Base-by-base conservation (phyloP, 495 filamentous ascomycete genomes). In the Penicillium atrosanguineum region DNA sequence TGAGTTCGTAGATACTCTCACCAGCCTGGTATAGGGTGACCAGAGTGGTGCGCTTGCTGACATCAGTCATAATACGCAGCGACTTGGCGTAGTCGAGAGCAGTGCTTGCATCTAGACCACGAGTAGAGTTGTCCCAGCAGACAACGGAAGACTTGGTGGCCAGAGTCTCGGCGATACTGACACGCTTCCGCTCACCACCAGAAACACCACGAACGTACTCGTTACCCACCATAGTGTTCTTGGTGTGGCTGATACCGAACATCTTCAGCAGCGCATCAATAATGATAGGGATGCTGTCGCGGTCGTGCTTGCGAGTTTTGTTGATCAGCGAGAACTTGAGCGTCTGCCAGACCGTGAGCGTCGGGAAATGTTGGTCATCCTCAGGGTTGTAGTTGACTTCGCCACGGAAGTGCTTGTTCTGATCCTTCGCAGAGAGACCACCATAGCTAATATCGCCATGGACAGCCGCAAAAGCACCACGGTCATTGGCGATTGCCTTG, bases 21-120 rank as follows among this genome's bases (percentile, higher is more conserved):
- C 89, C 87, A 1, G 88, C 88, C 63, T 94, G 89, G 70, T 94
- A 94, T 1, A 94, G 73, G 1, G 89, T 93, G 19, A 90, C 89
- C 29, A 95, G 76, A 0, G 89, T 92, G 6, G 90, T 94, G 12
- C 86, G 83, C 60, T 90, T 82, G 61, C 80, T 87, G 50, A 94
- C 82, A 53, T 91, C 88, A 19, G 91, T 93, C 83, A 94, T 90
- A 56, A 90, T 86, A 12, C 89, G 81, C 31, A 93, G 69, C 0
- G 85, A 87, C 52, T 83, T 87, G 18, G 87, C 87, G 58, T 89
- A 93, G 63, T 93, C 89, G 18, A 92, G 74, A 1, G 89, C 89
- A 6, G 89, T 91, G 21, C 81, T 85, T 2, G 87, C 85, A 66
- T 94, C 89, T 16, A 94, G 71, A 31, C 89, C 89, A n/a, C 89